A percentile compares a stretch with the other conserved stretches of the same genome.
Conservation (phyloP, 78 protist species). For the Planoprotostelium fungivorum region DNA sequence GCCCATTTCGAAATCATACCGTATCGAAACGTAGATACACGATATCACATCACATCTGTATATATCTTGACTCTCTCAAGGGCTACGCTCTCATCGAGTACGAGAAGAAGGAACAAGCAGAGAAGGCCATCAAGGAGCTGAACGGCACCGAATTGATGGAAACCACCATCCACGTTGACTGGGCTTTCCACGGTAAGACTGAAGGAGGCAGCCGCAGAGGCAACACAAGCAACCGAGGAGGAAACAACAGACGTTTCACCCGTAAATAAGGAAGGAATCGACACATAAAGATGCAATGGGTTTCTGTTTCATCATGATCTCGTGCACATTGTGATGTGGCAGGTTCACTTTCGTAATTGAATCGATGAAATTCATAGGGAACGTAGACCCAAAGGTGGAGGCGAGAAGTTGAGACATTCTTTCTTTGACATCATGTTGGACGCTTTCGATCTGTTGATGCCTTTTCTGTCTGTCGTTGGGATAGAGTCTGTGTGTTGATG, state of each 20-base stretch:
- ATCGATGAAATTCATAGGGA: too few species aligned
- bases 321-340: too few species aligned
- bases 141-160: slow-evolving; percentile 51
- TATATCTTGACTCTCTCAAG: slow-evolving; percentile 14
- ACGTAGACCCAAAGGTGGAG: too few species aligned
- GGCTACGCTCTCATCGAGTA: slow-evolving; percentile 84
- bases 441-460: too few species aligned
- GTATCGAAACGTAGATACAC: neutral
- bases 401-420: too few species aligned
- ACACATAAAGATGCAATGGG: too few species aligned
- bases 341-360: too few species aligned
- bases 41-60: neutral
- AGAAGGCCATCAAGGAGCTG: slow-evolving; percentile 57
- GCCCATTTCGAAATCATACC: neutral
- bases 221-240: neutral
- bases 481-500: too few species aligned
- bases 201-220: neutral
- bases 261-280: neutral
- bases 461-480: too few species aligned
- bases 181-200: slow-evolving; percentile 37
- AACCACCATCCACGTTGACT: slow-evolving; percentile 37
- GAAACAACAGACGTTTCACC: neutral
- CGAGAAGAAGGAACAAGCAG: slow-evolving; percentile 54
- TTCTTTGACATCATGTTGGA: too few species aligned
- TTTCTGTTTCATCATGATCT: too few species aligned